Percentiles rank a stretch among this genome's conserved stretches.
Conservation (phyloP, 2,329 filamentous ascomycete genomes). For the Myriosclerotinia scirpicola region DNA sequence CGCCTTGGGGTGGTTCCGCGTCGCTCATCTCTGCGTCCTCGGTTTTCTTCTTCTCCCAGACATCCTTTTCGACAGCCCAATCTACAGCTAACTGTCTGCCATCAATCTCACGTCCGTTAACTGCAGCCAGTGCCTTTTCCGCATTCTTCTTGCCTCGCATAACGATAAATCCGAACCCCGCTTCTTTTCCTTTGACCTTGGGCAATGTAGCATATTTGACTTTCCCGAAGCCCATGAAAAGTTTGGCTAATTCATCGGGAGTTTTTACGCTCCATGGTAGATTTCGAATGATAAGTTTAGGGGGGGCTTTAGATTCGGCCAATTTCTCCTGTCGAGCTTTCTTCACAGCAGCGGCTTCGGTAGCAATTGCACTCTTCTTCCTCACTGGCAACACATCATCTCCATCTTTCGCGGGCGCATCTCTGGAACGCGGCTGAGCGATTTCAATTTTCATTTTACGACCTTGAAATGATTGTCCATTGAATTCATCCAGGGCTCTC, state of each 20-base stretch:
- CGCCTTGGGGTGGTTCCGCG: conserved; percentile 40
- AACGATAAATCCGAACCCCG: conserved; percentile 91
- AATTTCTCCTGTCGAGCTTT: conserved; percentile 60
- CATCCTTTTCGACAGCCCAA: conserved; percentile 90
- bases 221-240: conserved; percentile 89
- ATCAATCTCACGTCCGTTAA: conserved; percentile 90
- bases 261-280: conserved; percentile 94
- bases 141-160: conserved; percentile 87
- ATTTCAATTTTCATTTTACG: conserved; percentile 82
- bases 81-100: conserved; percentile 89
- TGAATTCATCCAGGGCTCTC: conserved; percentile 76
- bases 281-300: conserved; percentile 87
- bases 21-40: conserved; percentile 43
- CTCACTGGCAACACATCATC: conserved; percentile 37
- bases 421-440: conserved; percentile 80
- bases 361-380: conserved; percentile 39
- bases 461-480: conserved; percentile 75
- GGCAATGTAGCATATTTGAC: conserved; percentile 86
- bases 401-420: conserved; percentile 52
- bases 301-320: conserved; percentile 59
- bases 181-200: conserved; percentile 65
- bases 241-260: conserved; percentile 71
- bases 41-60: conserved; percentile 65
- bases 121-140: conserved; percentile 76
- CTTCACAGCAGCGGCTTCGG: conserved; percentile 47